Base-by-base conservation (phyloP, 768 basidiomycete genomes). In the Mycena galopus region DNA sequence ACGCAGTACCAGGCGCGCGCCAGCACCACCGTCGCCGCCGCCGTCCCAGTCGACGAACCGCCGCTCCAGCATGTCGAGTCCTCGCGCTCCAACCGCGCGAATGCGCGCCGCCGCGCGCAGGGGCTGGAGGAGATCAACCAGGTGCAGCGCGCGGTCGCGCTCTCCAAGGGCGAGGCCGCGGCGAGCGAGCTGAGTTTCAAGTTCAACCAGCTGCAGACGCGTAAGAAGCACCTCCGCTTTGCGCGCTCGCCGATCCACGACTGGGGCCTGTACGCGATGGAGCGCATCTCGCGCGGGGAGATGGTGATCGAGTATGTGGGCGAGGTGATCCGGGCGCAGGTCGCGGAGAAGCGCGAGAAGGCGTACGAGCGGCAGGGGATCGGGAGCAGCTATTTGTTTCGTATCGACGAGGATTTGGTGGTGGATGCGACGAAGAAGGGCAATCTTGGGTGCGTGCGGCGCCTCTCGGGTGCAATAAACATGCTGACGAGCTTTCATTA, bases 261-360 rank as follows among this genome's bases (percentile, higher is more conserved):
- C 77, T 99, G 97, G 94, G 98, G 98, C 5, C 80, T 99, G 78
- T 99, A 98, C 80, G 97, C 98, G 33, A 94, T 98, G 94, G 98
- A 99, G 86, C 90, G 91, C 78, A 98, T 99, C 75, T 90, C 93
- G 8, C 85, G 89, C 42, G 96, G 96, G 5, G 98, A 99, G 84
- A 98, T 99, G 96, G 97, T 99, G 33, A 98, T 99, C 82, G 98
- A 99, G 84, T 99, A 99, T 78, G 98, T 99, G 9, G 98, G 98
- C 23, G 98, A 99, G 87, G 89, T 98, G 73, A 96, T 98, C 75
- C 89, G 98, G 12, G 95, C 96, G 53, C 93, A 94, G 77, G 95
- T 98, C 14, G 98, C 98, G 30, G 98, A 99, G 77, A 96, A 96
- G 81, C 89, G 98, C 59, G 98, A 99, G 86, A 97, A 98, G 86